A percentile compares a stretch with the other conserved stretches of the same genome.
Evolutionary conservation across 495 filamentous ascomycete genomes (phyloP).

Genomic region (Letharia lupina): DNA sequence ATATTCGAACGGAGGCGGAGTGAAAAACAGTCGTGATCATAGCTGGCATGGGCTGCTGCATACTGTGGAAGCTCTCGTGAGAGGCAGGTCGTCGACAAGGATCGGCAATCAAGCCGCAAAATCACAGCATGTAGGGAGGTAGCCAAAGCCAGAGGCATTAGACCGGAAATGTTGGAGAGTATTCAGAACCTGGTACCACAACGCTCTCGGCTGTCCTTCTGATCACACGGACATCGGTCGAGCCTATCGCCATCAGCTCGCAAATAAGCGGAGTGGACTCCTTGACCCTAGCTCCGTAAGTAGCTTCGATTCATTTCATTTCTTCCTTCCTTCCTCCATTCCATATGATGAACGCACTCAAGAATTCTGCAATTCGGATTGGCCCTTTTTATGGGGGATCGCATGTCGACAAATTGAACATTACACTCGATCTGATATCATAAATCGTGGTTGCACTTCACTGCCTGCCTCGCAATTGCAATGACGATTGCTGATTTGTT

Average conservation of each 20-base stretch:
- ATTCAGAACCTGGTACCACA: not conserved
- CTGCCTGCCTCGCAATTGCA: not conserved
- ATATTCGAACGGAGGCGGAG: not conserved
- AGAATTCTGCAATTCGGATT: slow-evolving; percentile 54
- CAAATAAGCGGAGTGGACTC: not conserved
- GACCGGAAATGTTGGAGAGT: too few species aligned
- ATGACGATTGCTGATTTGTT: not conserved
- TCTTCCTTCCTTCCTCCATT: not conserved
- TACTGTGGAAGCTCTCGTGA: not conserved
- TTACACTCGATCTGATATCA: slow-evolving; percentile 52
- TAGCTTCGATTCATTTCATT: not conserved
- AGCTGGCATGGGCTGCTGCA: not conserved
- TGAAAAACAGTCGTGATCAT: not conserved
- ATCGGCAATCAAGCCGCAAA: not conserved
- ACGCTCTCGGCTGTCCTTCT: not conserved
- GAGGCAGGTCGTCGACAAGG: not conserved
- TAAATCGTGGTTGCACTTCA: not conserved
- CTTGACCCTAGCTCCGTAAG: not conserved
- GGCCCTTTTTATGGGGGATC: slow-evolving; percentile 37
- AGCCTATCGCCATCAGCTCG: not conserved
- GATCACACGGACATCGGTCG: not conserved
- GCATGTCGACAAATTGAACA: slow-evolving; percentile 39
- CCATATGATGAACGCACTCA: slow-evolving; percentile 38
- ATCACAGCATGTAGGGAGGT: not conserved
- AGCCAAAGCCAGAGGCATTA: not conserved